Evolutionary conservation across 1,139 yeast genomes (phyloP).

Genomic region (Zygosaccharomyces sapae): DNA sequence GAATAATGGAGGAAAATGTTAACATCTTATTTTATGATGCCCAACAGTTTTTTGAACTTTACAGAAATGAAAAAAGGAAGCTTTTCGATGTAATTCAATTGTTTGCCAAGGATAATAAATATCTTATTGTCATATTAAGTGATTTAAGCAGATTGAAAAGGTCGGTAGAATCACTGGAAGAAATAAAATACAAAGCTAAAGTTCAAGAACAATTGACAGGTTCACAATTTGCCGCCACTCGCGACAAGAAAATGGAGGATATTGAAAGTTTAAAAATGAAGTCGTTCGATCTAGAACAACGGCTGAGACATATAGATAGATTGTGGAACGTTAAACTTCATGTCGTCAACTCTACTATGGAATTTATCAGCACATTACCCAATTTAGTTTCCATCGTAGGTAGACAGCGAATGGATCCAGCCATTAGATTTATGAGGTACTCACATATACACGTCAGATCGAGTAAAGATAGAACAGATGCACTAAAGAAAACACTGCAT

Average conservation of each 20-base stretch:
- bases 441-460: slow-evolving; percentile 53
- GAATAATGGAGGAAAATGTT: slow-evolving; percentile 42
- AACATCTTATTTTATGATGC: slow-evolving; percentile 47
- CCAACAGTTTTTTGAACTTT: slow-evolving; percentile 40
- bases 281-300: slow-evolving; percentile 23
- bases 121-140: slow-evolving; percentile 45
- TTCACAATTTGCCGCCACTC: slow-evolving; percentile 28
- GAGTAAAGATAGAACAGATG: slow-evolving; percentile 46
- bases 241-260: slow-evolving; percentile 17
- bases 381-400: slow-evolving; percentile 57
- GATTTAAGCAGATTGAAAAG: slow-evolving; percentile 46
- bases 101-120: slow-evolving; percentile 29
- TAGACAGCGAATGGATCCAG: slow-evolving; percentile 50
- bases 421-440: slow-evolving; percentile 49
- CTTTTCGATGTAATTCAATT: slow-evolving; percentile 24
- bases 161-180: slow-evolving; percentile 44
- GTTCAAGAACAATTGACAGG: slow-evolving; percentile 32
- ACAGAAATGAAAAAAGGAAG: slow-evolving; percentile 34
- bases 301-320: slow-evolving; percentile 26
- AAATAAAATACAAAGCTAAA: slow-evolving; percentile 44
- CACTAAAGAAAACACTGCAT: slow-evolving; percentile 47
- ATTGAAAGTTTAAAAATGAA: slow-evolving; percentile 22
- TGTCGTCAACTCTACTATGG: slow-evolving; percentile 38
- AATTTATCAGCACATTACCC: slow-evolving; percentile 51
- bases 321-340: slow-evolving; percentile 27